Percentiles rank a stretch among this genome's conserved stretches.
phyloP scores from a whole-genome alignment of 345 rosid species.

The Hibiscus mutabilis region DNA sequence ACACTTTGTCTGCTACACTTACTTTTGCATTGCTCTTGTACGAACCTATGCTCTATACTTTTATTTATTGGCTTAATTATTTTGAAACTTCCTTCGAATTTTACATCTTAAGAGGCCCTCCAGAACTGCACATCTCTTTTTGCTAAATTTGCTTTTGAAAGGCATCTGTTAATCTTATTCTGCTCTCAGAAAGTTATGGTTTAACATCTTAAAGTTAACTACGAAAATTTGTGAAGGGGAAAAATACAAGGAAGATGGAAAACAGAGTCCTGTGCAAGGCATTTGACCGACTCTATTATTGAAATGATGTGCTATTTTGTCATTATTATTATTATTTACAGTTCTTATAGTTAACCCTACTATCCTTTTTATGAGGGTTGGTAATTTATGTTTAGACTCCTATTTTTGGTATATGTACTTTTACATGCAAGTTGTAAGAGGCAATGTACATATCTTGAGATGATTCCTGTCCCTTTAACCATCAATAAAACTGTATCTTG shows the following conservation, averaged over 20 bases:
- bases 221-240: neutral
- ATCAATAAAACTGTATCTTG: neutral
- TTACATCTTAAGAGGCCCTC: neutral
- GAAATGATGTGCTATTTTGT: neutral
- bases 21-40: neutral
- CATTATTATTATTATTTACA: neutral
- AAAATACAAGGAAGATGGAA: neutral
- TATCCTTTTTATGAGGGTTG: neutral
- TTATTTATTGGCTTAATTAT: neutral
- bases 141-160: neutral
- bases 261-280: neutral
- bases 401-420: neutral
- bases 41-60: neutral
- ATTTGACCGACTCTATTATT: neutral
- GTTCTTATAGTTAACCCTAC: neutral
- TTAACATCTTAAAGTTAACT: neutral
- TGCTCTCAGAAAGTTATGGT: neutral
- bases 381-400: neutral
- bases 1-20: neutral
- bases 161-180: neutral
- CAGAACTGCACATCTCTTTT: neutral
- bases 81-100: neutral
- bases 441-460: neutral
- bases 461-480: neutral
- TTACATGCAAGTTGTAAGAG: constrained; percentile 6